Evolutionary conservation across 305 asterid species (phyloP).

Genomic region (Fraxinus platypoda): DNA sequence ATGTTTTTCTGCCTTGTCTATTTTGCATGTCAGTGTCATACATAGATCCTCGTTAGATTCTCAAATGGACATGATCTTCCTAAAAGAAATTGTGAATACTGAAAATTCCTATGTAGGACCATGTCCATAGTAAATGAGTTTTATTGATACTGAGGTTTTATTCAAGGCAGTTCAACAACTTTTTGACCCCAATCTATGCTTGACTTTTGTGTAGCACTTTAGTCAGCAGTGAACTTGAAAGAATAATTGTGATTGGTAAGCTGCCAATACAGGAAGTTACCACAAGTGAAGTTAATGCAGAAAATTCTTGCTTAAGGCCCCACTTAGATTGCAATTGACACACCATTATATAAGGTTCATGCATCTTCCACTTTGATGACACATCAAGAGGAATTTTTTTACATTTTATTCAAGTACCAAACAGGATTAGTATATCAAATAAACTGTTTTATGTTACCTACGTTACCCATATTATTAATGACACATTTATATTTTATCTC

Average conservation of each 20-base stretch:
- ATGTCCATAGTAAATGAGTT: neutral
- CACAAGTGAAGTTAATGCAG: neutral
- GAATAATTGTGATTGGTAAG: constrained; percentile 8
- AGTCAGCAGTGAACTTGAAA: neutral
- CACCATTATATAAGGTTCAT: constrained; percentile 29
- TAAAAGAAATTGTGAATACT: neutral
- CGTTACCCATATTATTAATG: neutral
- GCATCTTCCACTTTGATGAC: constrained; percentile 27
- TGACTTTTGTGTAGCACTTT: neutral
- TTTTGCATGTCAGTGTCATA: neutral
- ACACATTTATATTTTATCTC: neutral
- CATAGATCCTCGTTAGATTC: neutral
- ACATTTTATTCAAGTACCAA: constrained; percentile 13
- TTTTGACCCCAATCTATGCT: neutral
- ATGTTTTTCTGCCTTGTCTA: neutral
- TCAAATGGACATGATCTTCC: neutral
- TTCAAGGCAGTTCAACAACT: neutral
- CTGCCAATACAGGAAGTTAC: constrained; percentile 13
- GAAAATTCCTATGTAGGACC: neutral
- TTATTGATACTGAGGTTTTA: neutral
- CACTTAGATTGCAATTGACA: constrained; percentile 23
- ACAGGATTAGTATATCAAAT: constrained; percentile 16
- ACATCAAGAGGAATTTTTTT: constrained; percentile 11
- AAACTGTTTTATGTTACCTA: neutral
- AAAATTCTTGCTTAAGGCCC: constrained; percentile 23